phyloP scores from a whole-genome alignment of 2,329 filamentous ascomycete species.

The Colletotrichum musicola region DNA sequence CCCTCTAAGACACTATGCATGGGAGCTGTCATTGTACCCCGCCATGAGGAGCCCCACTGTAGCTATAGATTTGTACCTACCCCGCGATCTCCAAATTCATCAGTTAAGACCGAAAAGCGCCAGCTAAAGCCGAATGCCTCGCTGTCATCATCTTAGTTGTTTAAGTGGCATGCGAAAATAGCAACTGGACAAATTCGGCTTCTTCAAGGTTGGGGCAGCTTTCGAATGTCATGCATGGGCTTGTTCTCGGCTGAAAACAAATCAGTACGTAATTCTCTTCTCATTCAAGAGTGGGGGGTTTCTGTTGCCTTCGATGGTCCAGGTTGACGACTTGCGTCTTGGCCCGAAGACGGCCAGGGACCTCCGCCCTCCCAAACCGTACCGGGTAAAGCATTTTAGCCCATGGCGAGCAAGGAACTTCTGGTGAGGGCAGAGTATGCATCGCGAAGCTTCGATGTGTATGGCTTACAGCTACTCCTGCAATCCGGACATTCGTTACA shows the following conservation, averaged over 20 bases:
- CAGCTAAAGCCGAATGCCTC: not conserved
- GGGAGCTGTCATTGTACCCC: constrained; percentile 20
- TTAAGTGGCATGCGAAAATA: not conserved
- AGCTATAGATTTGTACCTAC: constrained; percentile 24
- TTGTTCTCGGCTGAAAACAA: not conserved
- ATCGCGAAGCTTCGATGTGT: constrained; percentile 25
- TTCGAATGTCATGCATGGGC: not conserved
- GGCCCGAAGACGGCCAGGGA: not conserved
- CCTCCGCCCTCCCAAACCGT: constrained; percentile 10
- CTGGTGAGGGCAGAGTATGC: not conserved
- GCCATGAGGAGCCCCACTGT: constrained; percentile 29
- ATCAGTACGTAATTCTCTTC: not conserved
- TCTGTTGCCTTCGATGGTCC: not conserved
- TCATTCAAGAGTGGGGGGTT: not conserved
- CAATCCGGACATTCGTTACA: not conserved
- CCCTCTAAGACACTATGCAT: not conserved
- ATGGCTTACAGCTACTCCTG: not conserved
- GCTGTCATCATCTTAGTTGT: not conserved
- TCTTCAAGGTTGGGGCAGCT: not conserved
- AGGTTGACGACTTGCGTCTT: constrained; percentile 1
- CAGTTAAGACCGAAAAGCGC: not conserved
- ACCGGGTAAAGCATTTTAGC: constrained; percentile 7
- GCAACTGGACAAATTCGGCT: not conserved
- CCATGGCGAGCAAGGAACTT: constrained; percentile 4
- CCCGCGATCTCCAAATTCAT: constrained; percentile 33